Conservation (phyloP, 1,139 yeast genomes). For the Taphrina wiesneri region DNA sequence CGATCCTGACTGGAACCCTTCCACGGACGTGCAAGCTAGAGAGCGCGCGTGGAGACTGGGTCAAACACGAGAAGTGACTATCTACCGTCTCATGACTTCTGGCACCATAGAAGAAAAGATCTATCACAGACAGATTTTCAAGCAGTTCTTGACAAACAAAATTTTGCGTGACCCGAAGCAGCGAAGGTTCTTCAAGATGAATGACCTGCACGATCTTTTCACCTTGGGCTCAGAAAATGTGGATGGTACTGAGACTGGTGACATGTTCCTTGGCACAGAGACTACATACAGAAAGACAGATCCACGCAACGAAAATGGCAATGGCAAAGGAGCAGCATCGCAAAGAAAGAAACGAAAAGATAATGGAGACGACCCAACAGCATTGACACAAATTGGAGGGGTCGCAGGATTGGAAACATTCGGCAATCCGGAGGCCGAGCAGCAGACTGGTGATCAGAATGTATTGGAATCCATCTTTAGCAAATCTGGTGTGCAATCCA, state of each 20-base stretch:
- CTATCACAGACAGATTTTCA: slow-evolving; percentile 93
- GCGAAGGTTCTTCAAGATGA: slow-evolving; percentile 84
- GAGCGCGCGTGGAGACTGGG: slow-evolving; percentile 98
- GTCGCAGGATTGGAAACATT: slow-evolving; percentile 51
- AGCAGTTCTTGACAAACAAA: slow-evolving; percentile 89
- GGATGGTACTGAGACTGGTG: slow-evolving; percentile 65
- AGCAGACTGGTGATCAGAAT: slow-evolving; percentile 58
- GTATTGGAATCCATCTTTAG: slow-evolving; percentile 76
- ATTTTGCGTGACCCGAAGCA: slow-evolving; percentile 95
- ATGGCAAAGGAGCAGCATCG: slow-evolving; percentile 44
- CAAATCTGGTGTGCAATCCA: slow-evolving; percentile 70
- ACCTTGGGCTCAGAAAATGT: slow-evolving; percentile 73
- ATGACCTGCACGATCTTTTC: slow-evolving; percentile 86
- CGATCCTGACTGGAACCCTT: slow-evolving; percentile 99
- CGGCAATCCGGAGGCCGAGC: slow-evolving; percentile 48
- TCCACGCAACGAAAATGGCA: slow-evolving; percentile 30
- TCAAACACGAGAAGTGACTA: slow-evolving; percentile 89
- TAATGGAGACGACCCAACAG: slow-evolving; percentile 2
- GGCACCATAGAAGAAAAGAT: slow-evolving; percentile 97
- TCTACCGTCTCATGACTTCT: slow-evolving; percentile 87
- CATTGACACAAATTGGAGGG: slow-evolving; percentile 44
- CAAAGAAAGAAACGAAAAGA: slow-evolving; percentile 51
- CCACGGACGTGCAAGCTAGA: slow-evolving; percentile 94
- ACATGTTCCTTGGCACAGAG: slow-evolving; percentile 60
- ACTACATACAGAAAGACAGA: slow-evolving; percentile 43